These are phyloP conservation scores for Botryotinia calthae DNA, from an alignment of 2,329 filamentous ascomycete species.

Conservation along the genomic window DNA sequence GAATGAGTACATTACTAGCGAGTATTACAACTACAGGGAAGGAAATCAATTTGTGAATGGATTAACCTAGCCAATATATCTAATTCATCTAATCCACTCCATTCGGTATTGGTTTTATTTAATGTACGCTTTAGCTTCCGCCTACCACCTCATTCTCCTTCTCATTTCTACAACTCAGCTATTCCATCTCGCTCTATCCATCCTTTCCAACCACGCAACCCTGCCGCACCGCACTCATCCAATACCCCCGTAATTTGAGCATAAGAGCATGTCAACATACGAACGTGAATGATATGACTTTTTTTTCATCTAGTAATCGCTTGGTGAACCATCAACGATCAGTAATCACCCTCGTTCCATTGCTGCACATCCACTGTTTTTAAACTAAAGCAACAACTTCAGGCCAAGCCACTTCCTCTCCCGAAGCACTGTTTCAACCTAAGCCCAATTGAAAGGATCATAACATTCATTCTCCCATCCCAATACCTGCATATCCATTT, in stretches of 20 bases:
- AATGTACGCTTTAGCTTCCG: not conserved
- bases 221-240: not conserved
- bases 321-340: not conserved
- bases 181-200: not conserved
- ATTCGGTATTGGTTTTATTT: not conserved
- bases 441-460: not conserved
- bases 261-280: not conserved
- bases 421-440: not conserved
- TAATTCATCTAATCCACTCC: not conserved
- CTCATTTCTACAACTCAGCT: not conserved
- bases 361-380: not conserved
- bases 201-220: not conserved
- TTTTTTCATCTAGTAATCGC: not conserved
- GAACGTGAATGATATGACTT: not conserved
- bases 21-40: not conserved
- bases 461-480: slow-evolving; percentile 1
- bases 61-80: not conserved
- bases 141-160: not conserved
- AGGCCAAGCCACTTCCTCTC: not conserved
- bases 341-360: not conserved
- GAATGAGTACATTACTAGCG: not conserved
- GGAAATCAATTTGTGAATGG: not conserved
- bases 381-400: not conserved
- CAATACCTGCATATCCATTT: slow-evolving; percentile 5
- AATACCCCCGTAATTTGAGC: not conserved